Conservation (phyloP, 1,284 basidiomycete genomes). For the Coniferiporia sulphurascens region DNA sequence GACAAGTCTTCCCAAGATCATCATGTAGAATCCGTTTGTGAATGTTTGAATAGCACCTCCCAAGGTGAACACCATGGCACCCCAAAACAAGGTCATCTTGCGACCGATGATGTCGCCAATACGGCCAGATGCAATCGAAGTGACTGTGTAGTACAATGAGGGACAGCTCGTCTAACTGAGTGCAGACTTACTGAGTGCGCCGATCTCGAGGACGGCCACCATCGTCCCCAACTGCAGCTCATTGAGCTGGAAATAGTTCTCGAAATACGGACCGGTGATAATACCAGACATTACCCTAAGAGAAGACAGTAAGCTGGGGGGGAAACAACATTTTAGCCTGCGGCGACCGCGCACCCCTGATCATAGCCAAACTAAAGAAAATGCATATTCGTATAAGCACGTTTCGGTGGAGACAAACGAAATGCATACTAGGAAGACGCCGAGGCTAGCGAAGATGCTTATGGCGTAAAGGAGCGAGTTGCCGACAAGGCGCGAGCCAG, state of each 20-base stretch:
- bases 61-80: slow-evolving; percentile 83
- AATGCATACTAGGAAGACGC: slow-evolving; percentile 76
- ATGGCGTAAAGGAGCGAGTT: slow-evolving; percentile 78
- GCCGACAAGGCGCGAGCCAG: slow-evolving; percentile 55
- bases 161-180: background rate
- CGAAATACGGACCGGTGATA: slow-evolving; percentile 92
- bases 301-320: slow-evolving; percentile 4
- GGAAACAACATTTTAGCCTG: background rate
- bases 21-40: slow-evolving; percentile 75
- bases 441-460: slow-evolving; percentile 81
- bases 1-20: slow-evolving; percentile 86
- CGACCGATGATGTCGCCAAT: slow-evolving; percentile 88
- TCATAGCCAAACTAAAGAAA: slow-evolving; percentile 80
- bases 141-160: slow-evolving; percentile 47
- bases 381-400: slow-evolving; percentile 9
- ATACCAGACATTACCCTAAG: slow-evolving; percentile 83
- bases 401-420: slow-evolving; percentile 21
- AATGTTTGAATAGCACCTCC: slow-evolving; percentile 91
- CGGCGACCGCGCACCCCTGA: slow-evolving; percentile 60
- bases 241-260: slow-evolving; percentile 63
- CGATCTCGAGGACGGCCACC: slow-evolving; percentile 90
- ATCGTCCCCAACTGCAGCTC: slow-evolving; percentile 73
- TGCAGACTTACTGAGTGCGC: slow-evolving; percentile 73
- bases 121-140: slow-evolving; percentile 84
- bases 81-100: slow-evolving; percentile 81